Conservation (phyloP, 2,329 filamentous ascomycete species). For the Hypomyces rosellus region DNA sequence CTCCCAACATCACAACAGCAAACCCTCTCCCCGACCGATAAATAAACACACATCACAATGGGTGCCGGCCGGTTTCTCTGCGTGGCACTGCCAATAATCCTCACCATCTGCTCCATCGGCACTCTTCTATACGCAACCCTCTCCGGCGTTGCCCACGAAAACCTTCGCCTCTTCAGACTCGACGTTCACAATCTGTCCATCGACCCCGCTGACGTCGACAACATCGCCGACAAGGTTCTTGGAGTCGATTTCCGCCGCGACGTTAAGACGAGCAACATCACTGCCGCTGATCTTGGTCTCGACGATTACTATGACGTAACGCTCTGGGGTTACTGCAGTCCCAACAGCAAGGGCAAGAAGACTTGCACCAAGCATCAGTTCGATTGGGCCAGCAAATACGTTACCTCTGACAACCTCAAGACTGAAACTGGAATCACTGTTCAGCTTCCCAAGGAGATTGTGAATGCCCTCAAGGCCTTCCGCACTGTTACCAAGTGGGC, state of each 20-base stretch:
- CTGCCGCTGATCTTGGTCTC: constrained; percentile 54
- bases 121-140: constrained; percentile 56
- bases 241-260: constrained; percentile 7
- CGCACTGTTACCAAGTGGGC: constrained; percentile 72
- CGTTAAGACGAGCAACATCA: constrained; percentile 42
- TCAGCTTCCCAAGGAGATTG: constrained; percentile 61
- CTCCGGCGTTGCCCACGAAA: constrained; percentile 50
- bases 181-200: constrained; percentile 53
- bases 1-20: neutral
- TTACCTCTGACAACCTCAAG: constrained; percentile 53
- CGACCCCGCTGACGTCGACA: constrained; percentile 27
- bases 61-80: constrained; percentile 73
- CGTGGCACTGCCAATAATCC: constrained; percentile 77
- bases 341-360: constrained; percentile 44
- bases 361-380: constrained; percentile 66
- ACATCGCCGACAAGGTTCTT: constrained; percentile 26
- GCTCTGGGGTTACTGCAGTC: constrained; percentile 82
- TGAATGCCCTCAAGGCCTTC: constrained; percentile 65
- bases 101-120: constrained; percentile 72
- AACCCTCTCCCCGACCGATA: constrained; percentile 1
- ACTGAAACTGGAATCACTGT: constrained; percentile 46
- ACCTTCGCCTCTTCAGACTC: constrained; percentile 53
- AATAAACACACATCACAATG: constrained; percentile 29
- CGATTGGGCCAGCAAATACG: constrained; percentile 68
- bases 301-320: constrained; percentile 73